These are phyloP conservation scores for Colletotrichum orchidophilum DNA, from an alignment of 2,329 filamentous ascomycete genomes.

Conservation along the genomic window DNA sequence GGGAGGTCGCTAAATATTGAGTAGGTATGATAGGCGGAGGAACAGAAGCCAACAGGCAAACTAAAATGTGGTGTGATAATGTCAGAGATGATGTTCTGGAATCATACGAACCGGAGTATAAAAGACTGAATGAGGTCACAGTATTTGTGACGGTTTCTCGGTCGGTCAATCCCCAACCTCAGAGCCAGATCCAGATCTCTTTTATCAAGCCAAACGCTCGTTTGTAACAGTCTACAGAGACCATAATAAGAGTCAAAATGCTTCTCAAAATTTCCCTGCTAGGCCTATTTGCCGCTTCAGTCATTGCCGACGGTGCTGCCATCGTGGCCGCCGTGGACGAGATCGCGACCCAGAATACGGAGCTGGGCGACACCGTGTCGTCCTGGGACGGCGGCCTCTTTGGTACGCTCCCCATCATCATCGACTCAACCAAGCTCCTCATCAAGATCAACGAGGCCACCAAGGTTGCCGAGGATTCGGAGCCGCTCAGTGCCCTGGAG, in stretches of 20 bases:
- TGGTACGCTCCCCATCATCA: conserved; percentile 51
- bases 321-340: conserved; percentile 47
- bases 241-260: background rate
- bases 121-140: background rate
- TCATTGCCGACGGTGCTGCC: conserved; percentile 44
- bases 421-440: conserved; percentile 50
- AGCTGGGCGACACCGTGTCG: conserved; percentile 46
- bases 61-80: background rate
- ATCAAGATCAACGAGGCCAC: conserved; percentile 50
- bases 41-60: background rate
- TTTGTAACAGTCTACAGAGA: background rate
- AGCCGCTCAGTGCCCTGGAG: conserved; percentile 48
- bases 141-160: background rate
- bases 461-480: conserved; percentile 46
- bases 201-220: background rate
- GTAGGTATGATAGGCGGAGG: background rate
- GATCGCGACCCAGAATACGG: conserved; percentile 45
- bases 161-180: background rate
- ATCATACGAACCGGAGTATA: background rate
- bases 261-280: conserved; percentile 29
- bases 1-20: background rate
- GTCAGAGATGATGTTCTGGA: background rate
- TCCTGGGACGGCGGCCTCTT: conserved; percentile 50
- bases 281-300: conserved; percentile 30
- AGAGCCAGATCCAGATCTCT: background rate